Conservation (phyloP, 2,329 filamentous ascomycete species). For the Clonostachys sp. region DNA sequence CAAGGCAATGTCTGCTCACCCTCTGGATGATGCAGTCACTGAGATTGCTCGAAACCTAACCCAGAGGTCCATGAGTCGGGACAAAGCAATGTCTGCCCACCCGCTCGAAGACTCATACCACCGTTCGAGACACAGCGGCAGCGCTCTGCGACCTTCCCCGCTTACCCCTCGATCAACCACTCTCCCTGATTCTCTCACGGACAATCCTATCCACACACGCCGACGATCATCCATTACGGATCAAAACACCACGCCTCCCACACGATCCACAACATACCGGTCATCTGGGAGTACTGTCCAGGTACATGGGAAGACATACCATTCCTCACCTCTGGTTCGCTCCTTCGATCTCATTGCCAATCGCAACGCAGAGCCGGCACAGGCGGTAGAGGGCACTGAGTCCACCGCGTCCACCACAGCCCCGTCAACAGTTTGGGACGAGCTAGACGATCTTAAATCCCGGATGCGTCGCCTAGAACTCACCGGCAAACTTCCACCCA, state of each 20-base stretch:
- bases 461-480: conserved; percentile 86
- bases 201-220: conserved; percentile 19
- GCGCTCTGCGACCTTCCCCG: conserved; percentile 2
- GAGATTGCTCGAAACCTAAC: too few species aligned
- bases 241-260: conserved; percentile 27
- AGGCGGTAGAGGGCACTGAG: conserved; percentile 65
- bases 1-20: not conserved
- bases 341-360: conserved; percentile 24
- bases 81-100: conserved; percentile 31
- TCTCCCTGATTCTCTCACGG: conserved; percentile 35
- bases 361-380: conserved; percentile 18
- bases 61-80: not conserved
- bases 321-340: conserved; percentile 55
- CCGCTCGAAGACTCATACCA: conserved; percentile 26
- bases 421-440: conserved; percentile 94
- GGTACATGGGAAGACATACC: conserved; percentile 33
- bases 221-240: conserved; percentile 44
- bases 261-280: conserved; percentile 40
- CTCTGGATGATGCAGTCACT: too few species aligned
- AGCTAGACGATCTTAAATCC: conserved; percentile 91
- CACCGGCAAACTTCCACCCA: conserved; percentile 80
- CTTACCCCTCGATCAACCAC: conserved; percentile 6
- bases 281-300: conserved; percentile 10
- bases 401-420: conserved; percentile 85
- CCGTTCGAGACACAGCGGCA: conserved; percentile 25